Evolutionary conservation across 1,284 basidiomycete species (phyloP).

Genomic region (Puccinia sorghi): DNA sequence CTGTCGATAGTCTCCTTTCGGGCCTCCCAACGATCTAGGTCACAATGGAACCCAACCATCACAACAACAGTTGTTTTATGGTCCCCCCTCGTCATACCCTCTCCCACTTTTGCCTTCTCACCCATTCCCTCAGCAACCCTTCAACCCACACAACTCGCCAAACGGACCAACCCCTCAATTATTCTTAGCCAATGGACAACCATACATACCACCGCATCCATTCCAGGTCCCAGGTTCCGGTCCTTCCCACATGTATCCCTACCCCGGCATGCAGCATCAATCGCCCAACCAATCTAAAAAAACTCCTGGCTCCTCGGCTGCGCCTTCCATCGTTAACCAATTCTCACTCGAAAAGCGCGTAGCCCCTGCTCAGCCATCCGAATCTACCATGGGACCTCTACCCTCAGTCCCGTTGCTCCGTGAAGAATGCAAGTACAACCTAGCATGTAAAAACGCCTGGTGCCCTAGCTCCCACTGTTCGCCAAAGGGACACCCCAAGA

Average conservation of each 20-base stretch:
- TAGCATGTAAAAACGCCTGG: constrained; percentile 46
- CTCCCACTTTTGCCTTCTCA: constrained; percentile 33
- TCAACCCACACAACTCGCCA: constrained; percentile 28
- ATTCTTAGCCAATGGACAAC: constrained; percentile 49
- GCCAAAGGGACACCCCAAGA: constrained; percentile 30
- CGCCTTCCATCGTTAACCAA: background rate
- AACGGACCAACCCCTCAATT: constrained; percentile 44
- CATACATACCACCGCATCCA: constrained; percentile 33
- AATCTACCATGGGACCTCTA: constrained; percentile 9
- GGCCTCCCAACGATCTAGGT: constrained; percentile 13
- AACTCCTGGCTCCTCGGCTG: background rate
- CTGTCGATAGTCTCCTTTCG: constrained; percentile 20
- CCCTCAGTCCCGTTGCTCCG: constrained; percentile 19
- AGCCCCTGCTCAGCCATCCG: background rate
- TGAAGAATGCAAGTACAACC: constrained; percentile 47
- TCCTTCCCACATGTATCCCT: constrained; percentile 33
- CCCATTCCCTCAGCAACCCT: constrained; percentile 25
- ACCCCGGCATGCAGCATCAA: constrained; percentile 15
- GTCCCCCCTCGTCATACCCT: constrained; percentile 26
- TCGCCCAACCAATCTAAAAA: constrained; percentile 19
- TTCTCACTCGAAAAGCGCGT: background rate
- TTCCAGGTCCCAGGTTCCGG: constrained; percentile 26
- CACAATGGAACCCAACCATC: constrained; percentile 12
- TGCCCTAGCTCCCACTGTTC: constrained; percentile 48
- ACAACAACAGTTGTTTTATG: constrained; percentile 29